A percentile compares a stretch with the other conserved stretches of the same genome.
Conservation (phyloP, 306 rosid species). For the Cucurbita ficifolia region DNA sequence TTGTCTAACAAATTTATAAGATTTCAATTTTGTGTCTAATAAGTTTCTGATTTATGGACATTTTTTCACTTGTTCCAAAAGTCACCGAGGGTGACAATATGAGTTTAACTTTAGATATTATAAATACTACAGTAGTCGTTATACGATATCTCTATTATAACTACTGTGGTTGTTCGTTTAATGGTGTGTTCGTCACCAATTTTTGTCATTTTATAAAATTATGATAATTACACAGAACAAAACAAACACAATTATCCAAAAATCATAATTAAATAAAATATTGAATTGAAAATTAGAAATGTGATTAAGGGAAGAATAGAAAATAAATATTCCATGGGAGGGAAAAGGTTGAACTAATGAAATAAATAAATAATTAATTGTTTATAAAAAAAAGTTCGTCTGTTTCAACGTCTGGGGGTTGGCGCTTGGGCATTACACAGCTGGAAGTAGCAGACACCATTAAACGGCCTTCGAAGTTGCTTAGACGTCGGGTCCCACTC, state of each 20-base stretch:
- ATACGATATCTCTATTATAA: no score
- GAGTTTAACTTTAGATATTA: neutral
- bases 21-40: no score
- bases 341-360: neutral
- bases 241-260: no score
- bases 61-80: no score
- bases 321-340: neutral
- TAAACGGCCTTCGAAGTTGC: conserved; percentile 7
- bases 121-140: no score
- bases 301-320: neutral
- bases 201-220: no score
- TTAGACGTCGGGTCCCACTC: neutral
- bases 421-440: neutral
- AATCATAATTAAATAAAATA: neutral
- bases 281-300: neutral
- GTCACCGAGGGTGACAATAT: neutral
- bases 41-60: no score
- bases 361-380: neutral
- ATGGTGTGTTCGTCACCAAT: no score
- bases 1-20: no score
- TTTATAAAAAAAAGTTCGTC: neutral
- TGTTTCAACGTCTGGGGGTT: conserved; percentile 1
- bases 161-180: neutral
- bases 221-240: no score
- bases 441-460: conserved; percentile 9